These are phyloP conservation scores for Fusarium mexicanum DNA, from an alignment of 2,329 filamentous ascomycete genomes.

Conservation along the genomic window DNA sequence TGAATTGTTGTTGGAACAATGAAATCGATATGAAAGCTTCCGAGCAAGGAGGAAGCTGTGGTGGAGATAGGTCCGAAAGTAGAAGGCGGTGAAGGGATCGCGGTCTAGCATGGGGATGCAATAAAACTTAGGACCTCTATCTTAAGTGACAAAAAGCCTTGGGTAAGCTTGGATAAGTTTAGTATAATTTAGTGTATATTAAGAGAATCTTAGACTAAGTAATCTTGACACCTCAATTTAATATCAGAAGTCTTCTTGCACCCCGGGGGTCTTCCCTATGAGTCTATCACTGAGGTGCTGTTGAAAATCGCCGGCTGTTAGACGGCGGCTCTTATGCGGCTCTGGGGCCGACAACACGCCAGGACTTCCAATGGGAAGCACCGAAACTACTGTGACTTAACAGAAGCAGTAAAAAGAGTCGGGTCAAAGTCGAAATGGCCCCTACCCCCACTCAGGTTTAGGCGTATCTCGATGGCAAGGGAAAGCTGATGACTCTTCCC, in stretches of 20 bases:
- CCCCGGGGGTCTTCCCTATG: neutral
- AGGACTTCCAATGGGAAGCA: constrained; percentile 6
- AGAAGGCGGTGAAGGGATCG: constrained; percentile 36
- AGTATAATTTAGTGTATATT: too few species aligned
- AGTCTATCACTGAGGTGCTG: neutral
- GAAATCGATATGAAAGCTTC: constrained; percentile 28
- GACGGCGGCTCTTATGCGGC: constrained; percentile 9
- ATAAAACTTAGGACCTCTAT: too few species aligned
- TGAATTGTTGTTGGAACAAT: constrained; percentile 1
- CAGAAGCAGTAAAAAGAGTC: constrained; percentile 21
- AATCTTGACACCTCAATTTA: too few species aligned
- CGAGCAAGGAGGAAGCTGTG: constrained; percentile 25
- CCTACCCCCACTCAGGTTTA: constrained; percentile 35
- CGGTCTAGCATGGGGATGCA: neutral
- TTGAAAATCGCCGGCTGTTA: neutral
- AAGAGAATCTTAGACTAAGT: too few species aligned
- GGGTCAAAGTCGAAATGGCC: constrained; percentile 35
- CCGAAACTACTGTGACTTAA: constrained; percentile 5
- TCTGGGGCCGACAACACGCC: constrained; percentile 2
- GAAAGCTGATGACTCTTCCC: constrained; percentile 16
- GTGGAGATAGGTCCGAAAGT: constrained; percentile 15
- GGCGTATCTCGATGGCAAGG: constrained; percentile 9
- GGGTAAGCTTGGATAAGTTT: too few species aligned
- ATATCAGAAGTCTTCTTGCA: too few species aligned
- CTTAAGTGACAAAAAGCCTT: too few species aligned